Evolutionary conservation across 23 red algal genomes (phyloP).

Genomic region (Agarophyton chilense): DNA sequence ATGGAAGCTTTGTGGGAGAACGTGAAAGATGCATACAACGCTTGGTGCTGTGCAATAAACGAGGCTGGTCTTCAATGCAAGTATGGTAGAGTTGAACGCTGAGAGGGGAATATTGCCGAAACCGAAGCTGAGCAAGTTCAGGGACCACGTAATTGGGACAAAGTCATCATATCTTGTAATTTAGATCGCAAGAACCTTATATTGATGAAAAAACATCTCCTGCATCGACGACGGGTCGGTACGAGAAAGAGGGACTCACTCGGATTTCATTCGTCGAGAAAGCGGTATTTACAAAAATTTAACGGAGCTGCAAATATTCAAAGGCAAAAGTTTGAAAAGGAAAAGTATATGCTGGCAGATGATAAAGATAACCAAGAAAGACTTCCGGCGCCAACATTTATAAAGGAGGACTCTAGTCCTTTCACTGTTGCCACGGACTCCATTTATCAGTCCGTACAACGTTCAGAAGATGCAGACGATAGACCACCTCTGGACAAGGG

Average conservation of each 20-base stretch:
- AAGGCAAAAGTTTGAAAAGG: constrained; percentile 28
- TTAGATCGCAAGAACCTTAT: constrained; percentile 60
- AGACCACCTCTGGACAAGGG: constrained; percentile 19
- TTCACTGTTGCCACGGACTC: not conserved
- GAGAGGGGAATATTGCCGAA: constrained; percentile 70
- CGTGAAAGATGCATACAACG: constrained; percentile 60
- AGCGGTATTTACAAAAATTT: constrained; percentile 1
- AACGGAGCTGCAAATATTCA: constrained; percentile 12
- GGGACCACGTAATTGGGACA: constrained; percentile 72
- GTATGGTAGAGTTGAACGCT: constrained; percentile 55
- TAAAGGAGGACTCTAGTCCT: not conserved
- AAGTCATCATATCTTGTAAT: constrained; percentile 1
- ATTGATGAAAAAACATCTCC: not conserved
- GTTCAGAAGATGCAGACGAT: not conserved
- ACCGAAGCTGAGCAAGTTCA: constrained; percentile 57
- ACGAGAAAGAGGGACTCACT: constrained; percentile 6
- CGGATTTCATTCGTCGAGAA: constrained; percentile 1
- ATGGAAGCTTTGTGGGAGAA: constrained; percentile 82
- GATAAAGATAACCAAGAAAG: not conserved
- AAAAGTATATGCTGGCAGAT: not conserved
- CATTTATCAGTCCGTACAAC: not conserved
- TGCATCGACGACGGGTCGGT: constrained; percentile 8
- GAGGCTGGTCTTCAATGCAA: constrained; percentile 65
- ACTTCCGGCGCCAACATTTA: not conserved
- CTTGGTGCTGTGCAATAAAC: constrained; percentile 70